Base-by-base conservation (phyloP, 2,329 filamentous ascomycete species). In the Trichoderma hamatum region DNA sequence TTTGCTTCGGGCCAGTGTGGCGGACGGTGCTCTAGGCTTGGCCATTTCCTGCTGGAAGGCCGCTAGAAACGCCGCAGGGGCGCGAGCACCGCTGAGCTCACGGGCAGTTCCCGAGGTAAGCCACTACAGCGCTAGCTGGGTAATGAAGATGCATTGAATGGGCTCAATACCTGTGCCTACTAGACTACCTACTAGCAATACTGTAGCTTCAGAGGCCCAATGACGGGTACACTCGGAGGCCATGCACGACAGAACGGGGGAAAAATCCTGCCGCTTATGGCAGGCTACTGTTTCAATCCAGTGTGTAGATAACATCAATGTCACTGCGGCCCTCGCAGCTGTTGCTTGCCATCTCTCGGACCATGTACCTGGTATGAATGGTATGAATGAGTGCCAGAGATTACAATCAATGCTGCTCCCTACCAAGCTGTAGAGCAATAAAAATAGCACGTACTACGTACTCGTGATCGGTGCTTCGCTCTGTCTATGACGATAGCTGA, bases 1-100 rank as follows among this genome's bases (percentile, higher is more conserved):
- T 55, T 28, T 59, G 49, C 39, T 30, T 64, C 51, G 63, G 68
- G 39, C 63, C 63, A 70, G 68, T 70, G 58, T 54, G 39, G 63
- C 68, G 58, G 60, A 70, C 68, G 24, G 63, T 61, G 67, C 61
- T 59, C 46, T 51, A 21, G 24, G 30, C 52, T 32, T 46, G 28
- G 66, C 28, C 19, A 24, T 43, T 39, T 32, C 32, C 55, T 24
- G 65, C 56, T 68, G 65, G 55, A 68, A 65, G 39, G 49, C 30
- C 49, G 62, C 62, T 65, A 51, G 51, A 43, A 58, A 24, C 19
- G 55, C 55, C 46, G 46, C 46, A 43, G 58, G 36, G 65, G 65
- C 19, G 36, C 16, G 46, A 24, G 5, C 32, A 43, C 43, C 13
- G 30, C 16, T 67, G 36, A 52, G 32, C 43, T 32, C 56, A 49